Conservation (phyloP, 768 basidiomycete species). For the Hebeloma cylindrosporum region DNA sequence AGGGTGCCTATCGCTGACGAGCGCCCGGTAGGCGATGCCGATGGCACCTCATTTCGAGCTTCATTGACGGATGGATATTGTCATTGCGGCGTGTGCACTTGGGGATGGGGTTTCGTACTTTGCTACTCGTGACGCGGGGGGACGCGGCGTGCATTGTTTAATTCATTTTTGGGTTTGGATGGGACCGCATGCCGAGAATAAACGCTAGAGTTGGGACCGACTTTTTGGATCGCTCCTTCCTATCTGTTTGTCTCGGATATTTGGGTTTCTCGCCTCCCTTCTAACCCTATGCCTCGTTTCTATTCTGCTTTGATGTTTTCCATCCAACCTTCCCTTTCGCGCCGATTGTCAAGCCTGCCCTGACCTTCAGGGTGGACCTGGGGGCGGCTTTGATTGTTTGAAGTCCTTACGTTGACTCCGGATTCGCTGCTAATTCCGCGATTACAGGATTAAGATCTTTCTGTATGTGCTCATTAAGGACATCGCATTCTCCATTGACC, state of each 20-base stretch:
- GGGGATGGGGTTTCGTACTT: no score
- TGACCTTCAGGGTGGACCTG: constrained; percentile 9
- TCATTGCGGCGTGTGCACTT: no score
- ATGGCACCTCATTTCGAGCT: no score
- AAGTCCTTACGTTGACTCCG: no score
- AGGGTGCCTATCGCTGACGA: no score
- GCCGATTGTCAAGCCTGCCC: constrained; percentile 11
- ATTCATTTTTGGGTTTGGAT: no score
- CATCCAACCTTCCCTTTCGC: constrained; percentile 23
- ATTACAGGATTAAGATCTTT: constrained; percentile 59
- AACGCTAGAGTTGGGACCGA: constrained; percentile 16
- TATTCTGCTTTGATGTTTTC: constrained; percentile 25
- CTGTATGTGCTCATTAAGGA: constrained; percentile 58
- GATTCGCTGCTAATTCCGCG: constrained; percentile 20
- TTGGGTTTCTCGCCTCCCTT: constrained; percentile 9
- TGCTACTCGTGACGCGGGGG: no score
- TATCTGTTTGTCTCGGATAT: constrained; percentile 10
- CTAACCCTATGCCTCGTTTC: constrained; percentile 9
- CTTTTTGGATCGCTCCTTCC: constrained; percentile 15
- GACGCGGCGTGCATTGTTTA: no score
- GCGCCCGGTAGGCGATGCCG: no score
- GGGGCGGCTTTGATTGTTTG: no score
- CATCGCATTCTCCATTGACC: constrained; percentile 53
- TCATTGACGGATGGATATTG: no score
- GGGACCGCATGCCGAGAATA: no score